These are phyloP conservation scores for Aureobasidium melanogenum DNA, from an alignment of 2,329 filamentous ascomycete genomes.

Conservation along the genomic window DNA sequence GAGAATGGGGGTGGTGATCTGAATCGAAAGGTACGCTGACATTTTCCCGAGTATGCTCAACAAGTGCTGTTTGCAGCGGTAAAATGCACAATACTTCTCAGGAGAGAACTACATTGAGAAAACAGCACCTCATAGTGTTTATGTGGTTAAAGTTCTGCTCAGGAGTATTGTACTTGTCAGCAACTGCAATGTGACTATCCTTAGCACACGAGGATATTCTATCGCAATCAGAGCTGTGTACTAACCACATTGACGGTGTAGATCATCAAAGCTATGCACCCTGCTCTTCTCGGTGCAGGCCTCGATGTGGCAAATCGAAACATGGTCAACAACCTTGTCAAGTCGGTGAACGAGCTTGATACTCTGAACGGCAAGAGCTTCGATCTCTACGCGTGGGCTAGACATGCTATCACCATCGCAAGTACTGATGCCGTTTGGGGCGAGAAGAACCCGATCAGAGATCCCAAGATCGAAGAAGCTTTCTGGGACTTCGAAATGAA, in stretches of 20 bases:
- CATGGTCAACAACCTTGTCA: constrained; percentile 16
- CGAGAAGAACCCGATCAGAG: constrained; percentile 32
- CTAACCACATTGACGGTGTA: background rate
- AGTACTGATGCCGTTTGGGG: constrained; percentile 36
- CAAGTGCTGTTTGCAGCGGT: background rate
- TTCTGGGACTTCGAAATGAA: constrained; percentile 34
- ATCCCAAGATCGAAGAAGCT: constrained; percentile 27
- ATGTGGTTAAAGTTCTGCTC: background rate
- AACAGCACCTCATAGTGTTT: background rate
- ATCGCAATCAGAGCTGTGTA: too few species aligned
- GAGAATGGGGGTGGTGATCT: constrained; percentile 9
- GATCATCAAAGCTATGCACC: constrained; percentile 23
- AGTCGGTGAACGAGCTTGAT: constrained; percentile 21
- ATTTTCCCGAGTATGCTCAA: background rate
- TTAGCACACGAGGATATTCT: background rate
- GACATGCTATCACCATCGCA: constrained; percentile 31
- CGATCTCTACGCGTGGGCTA: constrained; percentile 33
- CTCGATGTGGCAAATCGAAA: constrained; percentile 29
- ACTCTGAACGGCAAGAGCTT: constrained; percentile 16
- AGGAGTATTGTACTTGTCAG: background rate
- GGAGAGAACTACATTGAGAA: background rate
- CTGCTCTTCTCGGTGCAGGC: constrained; percentile 24
- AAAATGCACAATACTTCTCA: background rate
- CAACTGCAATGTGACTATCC: background rate
- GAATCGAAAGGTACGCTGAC: background rate